Evolutionary conservation across 2,329 filamentous ascomycete genomes (phyloP).

Genomic region (Verticillium nubilum): DNA sequence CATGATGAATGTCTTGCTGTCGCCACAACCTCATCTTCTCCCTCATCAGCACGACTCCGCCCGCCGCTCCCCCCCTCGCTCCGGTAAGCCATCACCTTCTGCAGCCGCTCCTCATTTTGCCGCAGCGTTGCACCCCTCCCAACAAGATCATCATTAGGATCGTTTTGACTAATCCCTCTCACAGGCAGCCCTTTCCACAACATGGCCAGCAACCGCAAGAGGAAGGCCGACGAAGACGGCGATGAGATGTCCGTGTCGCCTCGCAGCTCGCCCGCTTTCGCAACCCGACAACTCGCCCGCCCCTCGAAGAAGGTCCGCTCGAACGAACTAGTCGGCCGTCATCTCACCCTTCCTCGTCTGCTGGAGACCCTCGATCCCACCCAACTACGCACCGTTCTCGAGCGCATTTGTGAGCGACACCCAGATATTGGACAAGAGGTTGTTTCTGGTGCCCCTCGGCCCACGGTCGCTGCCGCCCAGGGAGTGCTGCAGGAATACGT

Average conservation of each 20-base stretch:
- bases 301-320: constrained; percentile 58
- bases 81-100: constrained; percentile 37
- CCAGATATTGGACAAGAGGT: constrained; percentile 83
- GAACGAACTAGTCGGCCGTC: constrained; percentile 59
- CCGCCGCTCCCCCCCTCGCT: constrained; percentile 48
- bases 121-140: background rate
- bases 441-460: constrained; percentile 76
- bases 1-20: constrained; percentile 56
- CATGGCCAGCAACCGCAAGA: constrained; percentile 59
- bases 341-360: constrained; percentile 60
- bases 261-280: constrained; percentile 70
- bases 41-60: constrained; percentile 52
- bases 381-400: constrained; percentile 80
- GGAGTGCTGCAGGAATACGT: constrained; percentile 80
- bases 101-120: constrained; percentile 18
- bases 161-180: background rate
- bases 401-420: constrained; percentile 84
- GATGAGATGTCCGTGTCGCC: constrained; percentile 93
- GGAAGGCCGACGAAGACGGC: constrained; percentile 80
- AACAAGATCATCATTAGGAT: constrained; percentile 6
- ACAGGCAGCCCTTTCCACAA: constrained; percentile 37
- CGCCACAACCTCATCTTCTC: constrained; percentile 54
- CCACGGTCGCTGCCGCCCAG: constrained; percentile 74
- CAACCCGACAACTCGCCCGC: constrained; percentile 61
- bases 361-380: constrained; percentile 87